A percentile compares a stretch with the other conserved stretches of the same genome.
phyloP scores from a whole-genome alignment of 169 alveolate genomes.

The Neospora caninum region DNA sequence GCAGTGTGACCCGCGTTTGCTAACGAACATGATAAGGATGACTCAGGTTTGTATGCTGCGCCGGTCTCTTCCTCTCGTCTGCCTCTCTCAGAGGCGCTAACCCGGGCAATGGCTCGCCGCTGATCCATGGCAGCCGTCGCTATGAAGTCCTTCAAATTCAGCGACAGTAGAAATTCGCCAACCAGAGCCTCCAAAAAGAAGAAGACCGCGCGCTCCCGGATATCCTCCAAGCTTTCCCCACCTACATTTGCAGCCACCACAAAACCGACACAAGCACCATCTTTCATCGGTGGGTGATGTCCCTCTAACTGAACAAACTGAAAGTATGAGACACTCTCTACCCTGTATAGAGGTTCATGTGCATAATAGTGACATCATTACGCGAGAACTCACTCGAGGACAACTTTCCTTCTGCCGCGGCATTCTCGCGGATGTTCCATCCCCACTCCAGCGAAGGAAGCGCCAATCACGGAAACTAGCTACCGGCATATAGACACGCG shows the following conservation, averaged over 20 bases:
- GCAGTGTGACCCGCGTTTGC: neutral
- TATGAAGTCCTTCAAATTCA: constrained; percentile 19
- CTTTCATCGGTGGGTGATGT: neutral
- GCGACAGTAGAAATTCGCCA: constrained; percentile 6
- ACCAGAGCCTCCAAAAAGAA: constrained; percentile 37
- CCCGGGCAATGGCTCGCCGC: neutral
- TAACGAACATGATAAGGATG: neutral
- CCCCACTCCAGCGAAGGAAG: too few species aligned
- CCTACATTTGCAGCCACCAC: neutral
- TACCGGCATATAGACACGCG: too few species aligned
- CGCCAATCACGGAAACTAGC: too few species aligned
- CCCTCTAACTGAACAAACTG: neutral
- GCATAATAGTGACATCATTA: neutral
- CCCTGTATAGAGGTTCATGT: neutral
- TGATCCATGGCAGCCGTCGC: constrained; percentile 2
- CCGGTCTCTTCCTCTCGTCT: neutral
- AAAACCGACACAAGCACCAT: neutral
- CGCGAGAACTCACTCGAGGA: too few species aligned
- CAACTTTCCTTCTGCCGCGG: too few species aligned
- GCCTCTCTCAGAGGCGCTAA: neutral
- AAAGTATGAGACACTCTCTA: neutral
- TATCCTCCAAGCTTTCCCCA: constrained; percentile 24
- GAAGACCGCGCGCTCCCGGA: constrained; percentile 1
- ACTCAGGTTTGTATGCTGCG: neutral
- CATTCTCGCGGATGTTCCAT: too few species aligned